Base-by-base conservation (phyloP, 1,139 yeast species). In the Saccharomyces hybrid region DNA sequence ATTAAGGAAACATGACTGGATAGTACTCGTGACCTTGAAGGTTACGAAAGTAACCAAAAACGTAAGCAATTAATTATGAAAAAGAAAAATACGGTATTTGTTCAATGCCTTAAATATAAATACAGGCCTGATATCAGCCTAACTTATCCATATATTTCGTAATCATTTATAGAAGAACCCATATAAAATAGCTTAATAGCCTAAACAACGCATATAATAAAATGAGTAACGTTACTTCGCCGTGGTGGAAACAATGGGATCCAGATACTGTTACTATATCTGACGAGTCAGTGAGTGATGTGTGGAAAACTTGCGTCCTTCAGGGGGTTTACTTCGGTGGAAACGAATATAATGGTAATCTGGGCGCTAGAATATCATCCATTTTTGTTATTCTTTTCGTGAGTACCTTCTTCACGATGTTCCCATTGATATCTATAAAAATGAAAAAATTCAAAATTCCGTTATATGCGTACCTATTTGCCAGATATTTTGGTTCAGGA, bases 401-500 rank as follows among this genome's bases (percentile, higher is more conserved):
- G 71, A 84, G 0, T 78, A 79, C 58, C 78, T 84, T 68, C 89
- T 89, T 3, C 66, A 84, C 4, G 64, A 84, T 32, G 75, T 86
- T 1, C 80, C 86, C 26, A 74, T 72, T 59, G 78, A 77, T 65
- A 79, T 83, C 3, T 75, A 75, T 61, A 72, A 38, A 9, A 19
- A 26, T 38, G 24, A 38, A 38, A 9, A 38, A 6, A 38, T 38
- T 83, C 50, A 73, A 78, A 58, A 65, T 82, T 60, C 89, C 84
- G 2, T 62, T 75, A 32, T 77, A 82, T 81, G 78, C 83, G 55
- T 88, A 64, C 56, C 81, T 86, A 65, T 72, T 84, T 48, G 87
- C 90, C 54, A 88, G 87, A 65, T 88, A 80, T 73, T 89, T 90
- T 68, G 97, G 97, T 58, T 85, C 96, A 1, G 97, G 97, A 52